Evolutionary conservation across 148 eudicot species (phyloP).

Genomic region (Spergularia marina): DNA sequence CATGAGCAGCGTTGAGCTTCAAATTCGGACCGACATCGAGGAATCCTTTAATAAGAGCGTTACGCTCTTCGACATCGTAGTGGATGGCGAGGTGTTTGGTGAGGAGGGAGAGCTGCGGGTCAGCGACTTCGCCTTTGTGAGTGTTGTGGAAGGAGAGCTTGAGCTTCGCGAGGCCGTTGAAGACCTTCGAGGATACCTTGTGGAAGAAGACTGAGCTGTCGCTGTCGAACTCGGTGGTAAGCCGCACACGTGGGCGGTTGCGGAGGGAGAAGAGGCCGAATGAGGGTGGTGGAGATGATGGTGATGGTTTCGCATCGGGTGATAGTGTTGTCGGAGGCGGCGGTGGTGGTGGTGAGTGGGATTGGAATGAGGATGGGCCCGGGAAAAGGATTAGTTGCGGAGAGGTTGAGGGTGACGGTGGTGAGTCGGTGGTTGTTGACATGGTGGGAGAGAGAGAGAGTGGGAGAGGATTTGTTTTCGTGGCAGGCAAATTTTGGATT

Average conservation of each 20-base stretch:
- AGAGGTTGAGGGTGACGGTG: slow-evolving; percentile 20
- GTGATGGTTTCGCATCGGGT: slow-evolving; percentile 13
- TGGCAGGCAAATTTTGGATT: neutral
- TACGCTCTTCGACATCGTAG: slow-evolving; percentile 64
- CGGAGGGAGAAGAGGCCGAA: slow-evolving; percentile 32
- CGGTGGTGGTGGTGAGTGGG: slow-evolving; percentile 22
- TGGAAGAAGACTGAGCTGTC: slow-evolving; percentile 58
- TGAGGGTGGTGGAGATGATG: slow-evolving; percentile 12
- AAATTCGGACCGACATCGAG: slow-evolving; percentile 55
- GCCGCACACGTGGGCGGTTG: slow-evolving; percentile 55
- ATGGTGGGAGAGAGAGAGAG: slow-evolving; percentile 9
- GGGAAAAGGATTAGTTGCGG: slow-evolving; percentile 11
- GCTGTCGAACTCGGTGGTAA: slow-evolving; percentile 85
- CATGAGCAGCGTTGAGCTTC: slow-evolving; percentile 30
- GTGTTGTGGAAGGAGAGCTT: slow-evolving; percentile 66
- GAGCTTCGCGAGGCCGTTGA: slow-evolving; percentile 68
- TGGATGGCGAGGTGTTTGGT: slow-evolving; percentile 59
- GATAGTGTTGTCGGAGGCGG: slow-evolving; percentile 18
- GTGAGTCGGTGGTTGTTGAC: slow-evolving; percentile 29
- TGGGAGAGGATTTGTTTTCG: neutral
- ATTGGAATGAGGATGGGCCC: slow-evolving; percentile 8
- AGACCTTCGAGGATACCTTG: slow-evolving; percentile 67
- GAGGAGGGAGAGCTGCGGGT: slow-evolving; percentile 54
- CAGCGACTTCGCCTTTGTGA: slow-evolving; percentile 49
- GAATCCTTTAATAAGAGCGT: slow-evolving; percentile 60